Evolutionary conservation across 2,329 filamentous ascomycete species (phyloP).

Genomic region (Clarireedia monteithiana): DNA sequence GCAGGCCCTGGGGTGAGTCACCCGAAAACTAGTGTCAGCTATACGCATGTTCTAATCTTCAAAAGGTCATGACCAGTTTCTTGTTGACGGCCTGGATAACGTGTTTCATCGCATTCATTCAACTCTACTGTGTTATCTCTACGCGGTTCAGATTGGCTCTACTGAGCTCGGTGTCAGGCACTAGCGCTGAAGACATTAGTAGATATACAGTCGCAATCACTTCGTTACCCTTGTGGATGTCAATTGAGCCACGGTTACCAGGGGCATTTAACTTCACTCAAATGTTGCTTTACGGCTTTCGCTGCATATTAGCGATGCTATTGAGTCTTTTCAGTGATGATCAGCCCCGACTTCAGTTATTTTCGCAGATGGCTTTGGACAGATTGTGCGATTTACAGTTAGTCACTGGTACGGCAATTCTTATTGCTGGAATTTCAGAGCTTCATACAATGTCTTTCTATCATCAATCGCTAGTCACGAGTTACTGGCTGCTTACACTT

Average conservation of each 20-base stretch:
- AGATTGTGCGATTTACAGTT: conserved; percentile 12
- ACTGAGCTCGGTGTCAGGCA: background rate
- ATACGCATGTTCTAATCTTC: too few relatives aligned
- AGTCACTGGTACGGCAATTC: conserved; percentile 10
- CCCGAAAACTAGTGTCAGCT: background rate
- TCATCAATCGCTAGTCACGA: conserved; percentile 11
- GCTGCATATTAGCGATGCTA: background rate
- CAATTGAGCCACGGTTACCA: background rate
- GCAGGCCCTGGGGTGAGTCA: conserved; percentile 12
- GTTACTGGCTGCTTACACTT: conserved; percentile 13
- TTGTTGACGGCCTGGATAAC: conserved; percentile 12
- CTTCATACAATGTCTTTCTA: conserved; percentile 10
- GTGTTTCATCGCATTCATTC: conserved; percentile 9
- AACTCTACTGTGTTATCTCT: conserved; percentile 8
- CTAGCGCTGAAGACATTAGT: conserved; percentile 1
- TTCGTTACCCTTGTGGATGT: background rate
- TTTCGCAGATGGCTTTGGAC: conserved; percentile 8
- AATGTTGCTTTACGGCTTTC: background rate
- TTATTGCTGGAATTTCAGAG: conserved; percentile 12
- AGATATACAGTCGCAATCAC: conserved; percentile 2
- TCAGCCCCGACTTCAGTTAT: background rate
- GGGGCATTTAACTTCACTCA: background rate
- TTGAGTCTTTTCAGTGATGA: background rate
- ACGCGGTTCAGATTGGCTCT: background rate
- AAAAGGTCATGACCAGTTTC: conserved; percentile 11